Base-by-base conservation (phyloP, 768 basidiomycete genomes). In the Gloeophyllum trabeum region DNA sequence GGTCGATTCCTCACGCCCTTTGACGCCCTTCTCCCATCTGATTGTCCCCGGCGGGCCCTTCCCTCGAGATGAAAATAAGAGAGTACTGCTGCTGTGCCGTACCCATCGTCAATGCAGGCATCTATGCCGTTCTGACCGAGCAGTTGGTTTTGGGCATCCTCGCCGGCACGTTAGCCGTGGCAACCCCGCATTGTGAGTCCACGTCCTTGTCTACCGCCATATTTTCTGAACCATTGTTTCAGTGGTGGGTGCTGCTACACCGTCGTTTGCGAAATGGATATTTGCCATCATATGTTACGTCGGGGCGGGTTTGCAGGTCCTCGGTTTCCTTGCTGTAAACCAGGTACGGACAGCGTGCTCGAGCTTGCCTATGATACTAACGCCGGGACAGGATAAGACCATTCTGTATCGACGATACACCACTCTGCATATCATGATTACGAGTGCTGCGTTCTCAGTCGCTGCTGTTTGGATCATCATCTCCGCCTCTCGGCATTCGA, bases 11-110 rank as follows among this genome's bases (percentile, higher is more conserved):
- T 22, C 41, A 38, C 36, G 13, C 20, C 10, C 36, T 10, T 4
- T 40, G 39, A 4, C 7, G 7, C 16, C 19, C 40, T 7, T 43
- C 34, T 34, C 43, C 40, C 14, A 24, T 37, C 19, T 6, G 28
- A 21, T 16, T 13, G 30, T 25, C 36, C 35, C 42, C n/a, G n/a
- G n/a, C n/a, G n/a, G n/a, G n/a, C 37, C 48, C 47, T 39, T 46
- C 55, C 52, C 50, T 22, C 37, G 43, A 24, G 55, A 82, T 85
- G 81, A 84, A 79, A 58, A 62, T 79, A 40, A 75, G 87, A 64
- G 81, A 89, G 39, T 93, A 91, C 56, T 96, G 91, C 55, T 96
- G 91, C 60, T 89, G 86, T 53, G 92, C 92, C 35, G 82, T 97
- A 45, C 93, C 93, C 6, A 63, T 91, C 39, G 68, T 91, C 48